Evolutionary conservation across 768 basidiomycete genomes (phyloP).

Genomic region (Botryobasidium botryosum): DNA sequence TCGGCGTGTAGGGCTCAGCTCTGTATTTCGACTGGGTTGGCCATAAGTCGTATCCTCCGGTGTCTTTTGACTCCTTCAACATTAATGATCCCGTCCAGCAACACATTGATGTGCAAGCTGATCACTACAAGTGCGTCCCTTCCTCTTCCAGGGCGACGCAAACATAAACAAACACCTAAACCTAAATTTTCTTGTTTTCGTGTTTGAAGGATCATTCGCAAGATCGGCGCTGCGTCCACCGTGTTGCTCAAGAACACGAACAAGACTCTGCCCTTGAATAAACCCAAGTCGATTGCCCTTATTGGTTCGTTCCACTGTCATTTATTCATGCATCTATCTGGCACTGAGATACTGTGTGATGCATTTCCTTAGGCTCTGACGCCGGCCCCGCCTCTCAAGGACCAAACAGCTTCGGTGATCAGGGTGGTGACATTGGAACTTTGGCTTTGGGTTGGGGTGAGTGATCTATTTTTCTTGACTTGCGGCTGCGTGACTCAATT

Average conservation of each 20-base stretch:
- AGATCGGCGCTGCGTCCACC: conserved; percentile 43
- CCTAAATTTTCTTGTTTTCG: conserved; percentile 3
- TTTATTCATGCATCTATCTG: too few species aligned
- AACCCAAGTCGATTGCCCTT: conserved; percentile 33
- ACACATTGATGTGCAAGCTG: background rate
- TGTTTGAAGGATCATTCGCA: conserved; percentile 31
- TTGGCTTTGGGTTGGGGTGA: conserved; percentile 94
- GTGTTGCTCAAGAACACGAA: conserved; percentile 45
- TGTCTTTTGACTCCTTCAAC: conserved; percentile 26
- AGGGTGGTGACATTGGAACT: conserved; percentile 32
- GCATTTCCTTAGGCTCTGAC: too few species aligned
- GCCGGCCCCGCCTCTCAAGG: conserved; percentile 47
- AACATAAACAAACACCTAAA: too few species aligned
- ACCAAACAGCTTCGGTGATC: conserved; percentile 51
- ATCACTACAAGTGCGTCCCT: background rate
- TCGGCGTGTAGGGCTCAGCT: too few species aligned
- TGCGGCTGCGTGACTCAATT: too few species aligned
- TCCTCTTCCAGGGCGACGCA: too few species aligned
- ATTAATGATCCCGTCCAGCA: too few species aligned
- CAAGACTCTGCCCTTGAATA: conserved; percentile 28
- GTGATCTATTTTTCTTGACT: too few species aligned
- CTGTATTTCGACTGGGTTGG: too few species aligned
- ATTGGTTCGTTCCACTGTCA: too few species aligned
- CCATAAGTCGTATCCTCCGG: conserved; percentile 16
- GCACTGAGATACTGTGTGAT: too few species aligned